These are phyloP conservation scores for Geotrichum citri-aurantii DNA, from an alignment of 1,139 yeast genomes.

Conservation along the genomic window DNA sequence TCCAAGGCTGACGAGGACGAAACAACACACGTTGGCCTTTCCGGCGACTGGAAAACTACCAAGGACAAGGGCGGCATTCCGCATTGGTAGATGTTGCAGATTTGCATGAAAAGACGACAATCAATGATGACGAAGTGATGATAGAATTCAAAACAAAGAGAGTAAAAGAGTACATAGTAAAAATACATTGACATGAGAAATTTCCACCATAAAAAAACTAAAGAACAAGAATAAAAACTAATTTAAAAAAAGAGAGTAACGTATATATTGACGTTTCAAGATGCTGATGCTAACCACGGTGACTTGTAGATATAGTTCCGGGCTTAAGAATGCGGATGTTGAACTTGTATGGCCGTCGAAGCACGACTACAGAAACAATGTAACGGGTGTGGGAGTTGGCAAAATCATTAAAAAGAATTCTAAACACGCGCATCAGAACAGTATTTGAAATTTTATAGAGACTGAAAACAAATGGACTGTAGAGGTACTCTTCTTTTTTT, in stretches of 20 bases:
- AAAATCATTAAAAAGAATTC: background rate
- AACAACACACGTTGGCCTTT: constrained; percentile 23
- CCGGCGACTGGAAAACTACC: constrained; percentile 27
- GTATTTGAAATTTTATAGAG: no score
- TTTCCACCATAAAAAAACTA: no score
- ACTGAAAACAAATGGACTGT: no score
- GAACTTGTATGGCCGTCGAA: background rate
- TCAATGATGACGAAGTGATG: background rate
- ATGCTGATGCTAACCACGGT: no score
- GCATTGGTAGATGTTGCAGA: constrained; percentile 24
- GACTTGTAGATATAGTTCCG: background rate
- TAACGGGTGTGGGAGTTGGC: background rate
- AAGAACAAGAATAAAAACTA: no score
- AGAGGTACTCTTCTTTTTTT: no score
- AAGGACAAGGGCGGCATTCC: constrained; percentile 26
- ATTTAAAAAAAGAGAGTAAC: no score
- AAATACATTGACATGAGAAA: background rate
- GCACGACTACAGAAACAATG: background rate
- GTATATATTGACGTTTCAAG: no score
- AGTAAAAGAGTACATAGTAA: background rate
- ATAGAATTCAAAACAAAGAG: background rate
- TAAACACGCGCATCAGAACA: background rate
- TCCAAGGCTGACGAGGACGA: constrained; percentile 11
- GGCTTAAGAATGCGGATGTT: background rate
- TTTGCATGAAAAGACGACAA: background rate